These are phyloP conservation scores for Lactarius akahatsu DNA, from an alignment of 768 basidiomycete genomes.

Conservation along the genomic window DNA sequence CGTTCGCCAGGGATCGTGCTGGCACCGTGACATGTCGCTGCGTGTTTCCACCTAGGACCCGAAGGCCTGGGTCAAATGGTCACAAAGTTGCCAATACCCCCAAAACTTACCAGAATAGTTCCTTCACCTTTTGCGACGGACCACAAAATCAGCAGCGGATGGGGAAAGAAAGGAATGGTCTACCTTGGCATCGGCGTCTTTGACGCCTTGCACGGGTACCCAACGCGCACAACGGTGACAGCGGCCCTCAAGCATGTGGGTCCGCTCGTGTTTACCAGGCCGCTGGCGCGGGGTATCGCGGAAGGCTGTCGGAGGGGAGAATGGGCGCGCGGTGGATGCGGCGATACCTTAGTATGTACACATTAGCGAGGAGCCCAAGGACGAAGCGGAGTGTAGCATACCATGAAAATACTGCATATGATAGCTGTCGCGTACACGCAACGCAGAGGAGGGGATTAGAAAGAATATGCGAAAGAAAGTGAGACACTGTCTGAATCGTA, in stretches of 20 bases:
- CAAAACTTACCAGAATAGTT: conserved; percentile 67
- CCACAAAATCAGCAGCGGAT: not conserved
- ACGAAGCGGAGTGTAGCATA: conserved; percentile 34
- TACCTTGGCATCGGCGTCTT: conserved; percentile 72
- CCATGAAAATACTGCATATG: conserved; percentile 83
- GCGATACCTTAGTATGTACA: conserved; percentile 56
- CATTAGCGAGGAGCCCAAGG: not conserved
- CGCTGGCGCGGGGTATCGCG: conserved; percentile 47
- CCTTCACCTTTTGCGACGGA: conserved; percentile 52
- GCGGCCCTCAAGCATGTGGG: conserved; percentile 60
- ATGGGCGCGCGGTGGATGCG: conserved; percentile 63
- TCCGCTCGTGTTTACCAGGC: conserved; percentile 59
- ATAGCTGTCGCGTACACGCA: conserved; percentile 47
- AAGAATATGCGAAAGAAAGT: not conserved
- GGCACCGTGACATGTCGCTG: conserved; percentile 69
- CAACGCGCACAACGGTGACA: conserved; percentile 78
- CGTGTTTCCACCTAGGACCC: conserved; percentile 75
- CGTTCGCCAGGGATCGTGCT: conserved; percentile 54
- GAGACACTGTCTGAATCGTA: conserved; percentile 13
- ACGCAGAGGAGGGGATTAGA: not conserved
- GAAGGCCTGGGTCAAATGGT: not conserved
- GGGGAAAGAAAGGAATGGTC: not conserved
- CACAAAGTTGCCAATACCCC: not conserved
- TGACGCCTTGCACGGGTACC: conserved; percentile 70
- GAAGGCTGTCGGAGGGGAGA: conserved; percentile 72